phyloP scores from a whole-genome alignment of 2,329 filamentous ascomycete genomes.

The Penicillium nordicum region DNA sequence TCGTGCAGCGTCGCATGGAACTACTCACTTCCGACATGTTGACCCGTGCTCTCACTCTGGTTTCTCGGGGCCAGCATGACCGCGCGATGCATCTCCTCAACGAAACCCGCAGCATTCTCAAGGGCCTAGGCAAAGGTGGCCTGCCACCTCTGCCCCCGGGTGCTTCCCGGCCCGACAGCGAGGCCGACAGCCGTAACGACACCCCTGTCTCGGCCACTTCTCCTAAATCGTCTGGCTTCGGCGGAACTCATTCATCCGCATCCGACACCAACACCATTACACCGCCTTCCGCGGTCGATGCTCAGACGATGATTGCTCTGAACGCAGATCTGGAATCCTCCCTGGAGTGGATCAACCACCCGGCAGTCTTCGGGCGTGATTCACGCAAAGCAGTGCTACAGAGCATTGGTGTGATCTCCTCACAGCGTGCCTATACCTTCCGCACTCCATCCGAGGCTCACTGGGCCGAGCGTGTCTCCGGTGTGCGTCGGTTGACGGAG shows the following conservation, averaged over 20 bases:
- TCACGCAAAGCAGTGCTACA: slow-evolving; percentile 94
- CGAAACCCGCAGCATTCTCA: slow-evolving; percentile 91
- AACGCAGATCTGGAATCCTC: slow-evolving; percentile 87
- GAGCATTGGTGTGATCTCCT: slow-evolving; percentile 93
- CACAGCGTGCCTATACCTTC: slow-evolving; percentile 90
- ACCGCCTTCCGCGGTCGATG: slow-evolving; percentile 73
- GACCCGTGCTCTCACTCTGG: slow-evolving; percentile 82
- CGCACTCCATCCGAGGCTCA: slow-evolving; percentile 82
- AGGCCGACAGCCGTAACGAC: slow-evolving; percentile 39
- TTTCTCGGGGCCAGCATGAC: slow-evolving; percentile 88
- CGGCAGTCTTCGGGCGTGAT: slow-evolving; percentile 89
- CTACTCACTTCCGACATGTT: slow-evolving; percentile 97
- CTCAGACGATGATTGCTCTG: slow-evolving; percentile 74
- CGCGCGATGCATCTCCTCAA: slow-evolving; percentile 86
- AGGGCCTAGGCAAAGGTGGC: slow-evolving; percentile 91
- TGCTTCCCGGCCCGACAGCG: slow-evolving; percentile 41
- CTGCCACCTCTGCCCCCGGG: slow-evolving; percentile 76
- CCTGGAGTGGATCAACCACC: slow-evolving; percentile 96
- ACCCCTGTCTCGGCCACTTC: slow-evolving; percentile 37
- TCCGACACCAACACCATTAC: slow-evolving; percentile 47
- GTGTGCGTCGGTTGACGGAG: slow-evolving; percentile 77
- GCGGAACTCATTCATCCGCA: slow-evolving; percentile 33
- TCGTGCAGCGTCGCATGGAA: slow-evolving; percentile 97
- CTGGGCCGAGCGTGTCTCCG: slow-evolving; percentile 79
- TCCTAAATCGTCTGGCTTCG: slow-evolving; percentile 35